phyloP scores from a whole-genome alignment of 768 basidiomycete genomes.

The Phaffia tasmanica region DNA sequence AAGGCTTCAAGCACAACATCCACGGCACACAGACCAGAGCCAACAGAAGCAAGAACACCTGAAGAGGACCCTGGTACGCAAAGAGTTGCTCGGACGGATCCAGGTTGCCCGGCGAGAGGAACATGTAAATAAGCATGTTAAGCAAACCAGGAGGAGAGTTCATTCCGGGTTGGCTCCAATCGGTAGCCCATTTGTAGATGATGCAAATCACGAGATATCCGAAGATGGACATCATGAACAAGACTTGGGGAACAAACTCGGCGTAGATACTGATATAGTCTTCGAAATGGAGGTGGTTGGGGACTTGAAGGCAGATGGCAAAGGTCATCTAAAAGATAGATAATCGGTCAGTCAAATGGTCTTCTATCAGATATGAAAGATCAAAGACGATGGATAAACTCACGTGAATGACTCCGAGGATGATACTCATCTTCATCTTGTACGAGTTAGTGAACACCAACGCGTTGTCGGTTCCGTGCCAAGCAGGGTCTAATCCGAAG shows the following conservation, averaged over 20 bases:
- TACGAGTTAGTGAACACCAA: conserved; percentile 95
- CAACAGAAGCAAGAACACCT: conserved; percentile 61
- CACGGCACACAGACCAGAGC: conserved; percentile 87
- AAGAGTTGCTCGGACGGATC: conserved; percentile 62
- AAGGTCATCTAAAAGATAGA: conserved; percentile 74
- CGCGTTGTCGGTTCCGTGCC: conserved; percentile 85
- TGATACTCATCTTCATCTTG: conserved; percentile 99
- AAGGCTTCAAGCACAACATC: conserved; percentile 87
- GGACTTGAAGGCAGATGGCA: conserved; percentile 86
- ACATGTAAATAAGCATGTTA: conserved; percentile 91
- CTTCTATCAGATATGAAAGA: too few species aligned
- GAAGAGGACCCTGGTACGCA: conserved; percentile 73
- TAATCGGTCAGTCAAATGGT: background rate
- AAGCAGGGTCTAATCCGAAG: conserved; percentile 86
- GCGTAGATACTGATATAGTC: conserved; percentile 74
- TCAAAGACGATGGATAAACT: conserved; percentile 33
- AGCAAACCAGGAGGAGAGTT: conserved; percentile 75
- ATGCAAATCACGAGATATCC: conserved; percentile 91
- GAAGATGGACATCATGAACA: conserved; percentile 95
- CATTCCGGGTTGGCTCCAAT: conserved; percentile 60
- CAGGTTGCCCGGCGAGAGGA: conserved; percentile 75
- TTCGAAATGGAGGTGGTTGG: conserved; percentile 90
- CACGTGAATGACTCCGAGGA: conserved; percentile 92
- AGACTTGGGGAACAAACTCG: conserved; percentile 93
- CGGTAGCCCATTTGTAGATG: conserved; percentile 90